A percentile compares a stretch with the other conserved stretches of the same genome.
These are phyloP conservation scores for Otatea glauca DNA, from an alignment of 176 grass and related monocot species.

Conservation along the genomic window DNA sequence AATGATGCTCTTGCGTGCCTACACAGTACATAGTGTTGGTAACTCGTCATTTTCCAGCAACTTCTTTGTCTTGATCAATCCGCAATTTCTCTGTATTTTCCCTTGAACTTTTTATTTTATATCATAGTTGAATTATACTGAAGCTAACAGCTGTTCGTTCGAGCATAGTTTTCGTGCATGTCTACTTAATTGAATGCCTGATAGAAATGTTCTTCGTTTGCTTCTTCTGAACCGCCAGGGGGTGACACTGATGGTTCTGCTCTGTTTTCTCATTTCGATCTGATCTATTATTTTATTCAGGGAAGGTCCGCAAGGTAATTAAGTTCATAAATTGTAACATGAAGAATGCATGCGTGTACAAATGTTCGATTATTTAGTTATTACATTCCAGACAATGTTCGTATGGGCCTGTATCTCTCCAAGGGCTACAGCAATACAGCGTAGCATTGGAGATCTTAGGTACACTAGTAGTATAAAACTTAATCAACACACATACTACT, in stretches of 20 bases:
- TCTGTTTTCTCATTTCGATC: background rate
- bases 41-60: background rate
- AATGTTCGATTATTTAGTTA: background rate
- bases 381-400: background rate
- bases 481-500: too few species aligned
- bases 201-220: background rate
- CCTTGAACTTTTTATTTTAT: background rate
- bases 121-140: background rate
- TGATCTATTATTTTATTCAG: too few species aligned
- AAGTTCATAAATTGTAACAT: too few species aligned
- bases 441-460: too few species aligned
- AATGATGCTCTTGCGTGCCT: background rate
- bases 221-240: background rate
- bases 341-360: background rate
- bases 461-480: too few species aligned
- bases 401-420: background rate
- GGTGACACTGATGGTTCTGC: background rate
- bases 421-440: background rate
- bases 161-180: constrained; percentile 1
- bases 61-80: background rate
- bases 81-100: background rate
- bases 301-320: too few species aligned
- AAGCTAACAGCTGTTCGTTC: background rate
- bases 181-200: background rate
- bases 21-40: background rate